Evolutionary conservation across 805 yeast genomes (phyloP).

Genomic region (Torulaspora gathmanii): DNA sequence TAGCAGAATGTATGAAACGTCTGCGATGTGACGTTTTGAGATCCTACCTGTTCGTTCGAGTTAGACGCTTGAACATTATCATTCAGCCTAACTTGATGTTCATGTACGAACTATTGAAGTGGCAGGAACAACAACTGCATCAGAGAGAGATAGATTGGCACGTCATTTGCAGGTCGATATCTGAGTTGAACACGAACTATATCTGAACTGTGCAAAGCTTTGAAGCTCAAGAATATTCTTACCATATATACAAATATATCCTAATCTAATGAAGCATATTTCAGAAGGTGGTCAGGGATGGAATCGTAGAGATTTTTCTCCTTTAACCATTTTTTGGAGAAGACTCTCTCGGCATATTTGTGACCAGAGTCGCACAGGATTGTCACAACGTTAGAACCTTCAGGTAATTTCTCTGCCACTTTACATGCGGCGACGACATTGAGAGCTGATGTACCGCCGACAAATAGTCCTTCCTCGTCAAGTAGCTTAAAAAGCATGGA

Average conservation of each 20-base stretch:
- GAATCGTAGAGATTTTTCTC: slow-evolving; percentile 59
- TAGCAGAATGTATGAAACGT: slow-evolving; percentile 88
- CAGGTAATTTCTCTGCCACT: slow-evolving; percentile 72
- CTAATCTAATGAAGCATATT: slow-evolving; percentile 50
- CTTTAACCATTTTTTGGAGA: slow-evolving; percentile 72
- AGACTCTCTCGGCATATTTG: slow-evolving; percentile 77
- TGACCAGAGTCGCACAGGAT: slow-evolving; percentile 89
- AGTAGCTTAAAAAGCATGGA: slow-evolving; percentile 77
- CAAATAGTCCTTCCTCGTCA: slow-evolving; percentile 84
- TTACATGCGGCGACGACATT: slow-evolving; percentile 85
- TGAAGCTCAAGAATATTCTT: background rate
- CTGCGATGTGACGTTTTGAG: slow-evolving; percentile 60
- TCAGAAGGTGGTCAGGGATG: slow-evolving; percentile 65
- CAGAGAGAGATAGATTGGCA: slow-evolving; percentile 81
- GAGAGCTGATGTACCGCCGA: slow-evolving; percentile 88
- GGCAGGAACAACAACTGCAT: slow-evolving; percentile 34
- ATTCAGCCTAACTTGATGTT: slow-evolving; percentile 91
- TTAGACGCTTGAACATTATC: slow-evolving; percentile 81
- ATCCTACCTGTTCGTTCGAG: slow-evolving; percentile 86
- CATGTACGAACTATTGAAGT: slow-evolving; percentile 80
- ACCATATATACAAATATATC: background rate
- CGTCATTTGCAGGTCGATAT: slow-evolving; percentile 76
- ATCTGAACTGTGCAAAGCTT: slow-evolving; percentile 26
- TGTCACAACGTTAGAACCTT: slow-evolving; percentile 77
- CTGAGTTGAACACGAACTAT: slow-evolving; percentile 67